phyloP scores from a whole-genome alignment of 805 yeast genomes.

The Suhomyces tanzawaensis region DNA sequence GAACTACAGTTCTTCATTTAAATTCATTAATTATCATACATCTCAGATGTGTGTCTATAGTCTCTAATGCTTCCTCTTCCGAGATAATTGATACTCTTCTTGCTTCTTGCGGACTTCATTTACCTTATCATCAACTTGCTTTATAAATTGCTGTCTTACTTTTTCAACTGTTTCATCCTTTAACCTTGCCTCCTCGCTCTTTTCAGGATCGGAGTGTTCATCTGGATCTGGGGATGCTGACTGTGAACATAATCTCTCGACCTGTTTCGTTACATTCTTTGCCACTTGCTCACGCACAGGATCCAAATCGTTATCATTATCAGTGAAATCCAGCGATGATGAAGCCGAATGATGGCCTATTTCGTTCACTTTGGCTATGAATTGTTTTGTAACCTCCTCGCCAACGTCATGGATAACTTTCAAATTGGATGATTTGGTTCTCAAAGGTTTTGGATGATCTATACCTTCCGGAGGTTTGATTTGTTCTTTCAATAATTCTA shows the following conservation, averaged over 20 bases:
- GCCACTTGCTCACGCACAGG: conserved; percentile 30
- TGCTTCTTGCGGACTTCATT: conserved; percentile 11
- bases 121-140: conserved; percentile 29
- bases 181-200: not conserved
- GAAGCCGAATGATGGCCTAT: conserved; percentile 18
- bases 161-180: conserved; percentile 16
- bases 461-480: not conserved
- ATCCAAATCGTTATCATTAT: conserved; percentile 15
- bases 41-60: no score
- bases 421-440: conserved; percentile 6
- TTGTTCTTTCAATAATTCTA: conserved; percentile 4
- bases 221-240: conserved; percentile 8
- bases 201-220: not conserved
- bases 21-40: no score
- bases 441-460: not conserved
- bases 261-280: conserved; percentile 30
- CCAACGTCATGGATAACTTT: conserved; percentile 33
- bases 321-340: conserved; percentile 16
- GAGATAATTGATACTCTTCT: conserved; percentile 4
- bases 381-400: conserved; percentile 31
- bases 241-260: conserved; percentile 12
- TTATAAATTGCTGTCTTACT: conserved; percentile 23
- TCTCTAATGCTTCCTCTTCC: conserved; percentile 3
- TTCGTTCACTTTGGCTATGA: conserved; percentile 32
- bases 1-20: no score